Conservation (phyloP, 2,329 filamentous ascomycete species). For the Neofusicoccum sp. region DNA sequence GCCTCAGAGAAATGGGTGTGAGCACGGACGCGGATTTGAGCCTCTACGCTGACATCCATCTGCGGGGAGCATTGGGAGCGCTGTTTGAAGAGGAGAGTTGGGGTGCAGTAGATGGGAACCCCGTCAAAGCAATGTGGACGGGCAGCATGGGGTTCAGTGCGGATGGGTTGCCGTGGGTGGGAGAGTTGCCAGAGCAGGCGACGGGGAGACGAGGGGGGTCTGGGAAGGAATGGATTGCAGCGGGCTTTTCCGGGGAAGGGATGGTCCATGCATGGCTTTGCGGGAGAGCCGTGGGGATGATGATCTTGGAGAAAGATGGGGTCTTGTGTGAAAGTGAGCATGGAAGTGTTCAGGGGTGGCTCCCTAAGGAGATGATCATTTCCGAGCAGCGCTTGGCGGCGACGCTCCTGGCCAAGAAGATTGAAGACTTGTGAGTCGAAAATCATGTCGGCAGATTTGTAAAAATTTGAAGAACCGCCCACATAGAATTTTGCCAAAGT, state of each 20-base stretch:
- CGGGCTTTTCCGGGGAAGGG: conserved; percentile 21
- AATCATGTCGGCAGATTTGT: too few species aligned
- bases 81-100: conserved; percentile 21
- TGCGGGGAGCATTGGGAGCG: conserved; percentile 21
- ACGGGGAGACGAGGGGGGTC: conserved; percentile 28
- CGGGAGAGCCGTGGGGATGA: conserved; percentile 22
- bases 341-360: conserved; percentile 7
- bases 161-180: conserved; percentile 53
- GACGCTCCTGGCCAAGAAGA: too few species aligned
- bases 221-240: conserved; percentile 30
- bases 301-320: conserved; percentile 21
- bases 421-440: too few species aligned
- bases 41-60: conserved; percentile 17
- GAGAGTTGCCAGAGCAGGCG: conserved; percentile 37
- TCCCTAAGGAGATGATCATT: too few species aligned
- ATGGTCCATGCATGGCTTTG: conserved; percentile 24
- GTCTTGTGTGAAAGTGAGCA: not conserved
- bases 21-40: conserved; percentile 20
- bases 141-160: conserved; percentile 51
- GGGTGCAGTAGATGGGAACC: conserved; percentile 20
- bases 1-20: conserved; percentile 21
- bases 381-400: too few species aligned
- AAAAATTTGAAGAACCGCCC: too few species aligned
- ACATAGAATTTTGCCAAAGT: too few species aligned
- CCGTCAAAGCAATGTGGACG: conserved; percentile 48